Conservation (phyloP, 2,329 filamentous ascomycete species). For the Colletotrichum salicis region DNA sequence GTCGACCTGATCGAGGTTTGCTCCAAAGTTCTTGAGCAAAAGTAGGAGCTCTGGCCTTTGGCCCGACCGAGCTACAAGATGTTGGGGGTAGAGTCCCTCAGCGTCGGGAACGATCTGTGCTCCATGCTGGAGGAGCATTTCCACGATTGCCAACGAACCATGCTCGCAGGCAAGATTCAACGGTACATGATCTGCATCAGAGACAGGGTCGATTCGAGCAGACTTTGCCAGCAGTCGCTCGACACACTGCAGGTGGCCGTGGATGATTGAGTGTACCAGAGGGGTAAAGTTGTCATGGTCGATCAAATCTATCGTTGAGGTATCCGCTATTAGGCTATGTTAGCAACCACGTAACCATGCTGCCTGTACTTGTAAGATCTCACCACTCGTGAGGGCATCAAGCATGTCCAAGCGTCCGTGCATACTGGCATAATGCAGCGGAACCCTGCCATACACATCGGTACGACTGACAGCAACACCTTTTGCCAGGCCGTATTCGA, state of each 20-base stretch:
- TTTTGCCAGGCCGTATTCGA: conserved; percentile 78
- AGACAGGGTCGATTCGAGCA: conserved; percentile 86
- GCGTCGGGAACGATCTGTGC: conserved; percentile 91
- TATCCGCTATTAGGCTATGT: conserved; percentile 61
- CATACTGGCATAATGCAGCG: conserved; percentile 95
- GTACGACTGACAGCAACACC: conserved; percentile 82
- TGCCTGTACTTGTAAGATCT: conserved; percentile 34
- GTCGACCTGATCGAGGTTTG: conserved; percentile 90
- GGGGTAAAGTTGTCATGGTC: conserved; percentile 99
- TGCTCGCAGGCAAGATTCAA: conserved; percentile 96
- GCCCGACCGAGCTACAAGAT: conserved; percentile 90
- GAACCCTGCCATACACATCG: conserved; percentile 94
- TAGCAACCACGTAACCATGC: conserved; percentile 27
- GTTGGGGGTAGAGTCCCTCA: conserved; percentile 96
- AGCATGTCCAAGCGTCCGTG: conserved; percentile 90
- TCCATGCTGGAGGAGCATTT: conserved; percentile 82
- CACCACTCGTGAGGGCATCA: conserved; percentile 75
- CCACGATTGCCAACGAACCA: conserved; percentile 85
- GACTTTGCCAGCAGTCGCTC: conserved; percentile 79
- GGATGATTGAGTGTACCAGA: conserved; percentile 93
- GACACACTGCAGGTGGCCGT: conserved; percentile 83
- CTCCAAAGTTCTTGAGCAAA: conserved; percentile 85
- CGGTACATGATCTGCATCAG: conserved; percentile 91
- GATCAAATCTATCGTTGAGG: conserved; percentile 83
- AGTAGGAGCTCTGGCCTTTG: conserved; percentile 82